A percentile compares a stretch with the other conserved stretches of the same genome.
phyloP scores from a whole-genome alignment of 108 stramenopile genomes.

The Cyclotella baltica region DNA sequence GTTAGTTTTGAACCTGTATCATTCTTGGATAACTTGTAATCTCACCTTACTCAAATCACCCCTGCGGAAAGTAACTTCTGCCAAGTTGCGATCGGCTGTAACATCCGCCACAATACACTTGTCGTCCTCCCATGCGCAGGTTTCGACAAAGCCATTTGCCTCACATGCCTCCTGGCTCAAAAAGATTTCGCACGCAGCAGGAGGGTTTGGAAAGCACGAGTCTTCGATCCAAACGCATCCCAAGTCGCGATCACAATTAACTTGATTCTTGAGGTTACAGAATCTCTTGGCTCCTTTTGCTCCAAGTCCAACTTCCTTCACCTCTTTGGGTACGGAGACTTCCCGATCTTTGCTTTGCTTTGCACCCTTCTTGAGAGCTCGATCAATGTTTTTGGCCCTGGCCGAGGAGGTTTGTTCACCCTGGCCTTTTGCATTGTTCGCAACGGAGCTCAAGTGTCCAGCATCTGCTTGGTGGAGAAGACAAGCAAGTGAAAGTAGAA shows the following conservation, averaged over 20 bases:
- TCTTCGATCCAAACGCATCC: no score
- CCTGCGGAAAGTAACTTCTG: conserved; percentile 7
- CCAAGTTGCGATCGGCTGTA: no score
- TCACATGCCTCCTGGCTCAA: no score
- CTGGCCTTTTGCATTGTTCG: background rate
- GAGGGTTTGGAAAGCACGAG: no score
- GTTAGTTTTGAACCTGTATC: background rate
- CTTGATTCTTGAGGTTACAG: no score
- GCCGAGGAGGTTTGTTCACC: background rate
- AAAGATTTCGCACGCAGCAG: no score
- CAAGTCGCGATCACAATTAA: no score
- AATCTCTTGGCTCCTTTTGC: background rate
- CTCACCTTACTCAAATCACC: conserved; percentile 19
- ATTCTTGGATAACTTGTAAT: no score
- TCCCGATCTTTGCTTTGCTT: no score
- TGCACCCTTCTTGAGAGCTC: background rate
- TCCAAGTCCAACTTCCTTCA: background rate
- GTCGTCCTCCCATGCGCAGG: no score
- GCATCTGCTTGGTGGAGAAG: background rate
- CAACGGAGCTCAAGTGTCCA: background rate
- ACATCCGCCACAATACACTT: background rate
- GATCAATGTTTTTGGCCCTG: background rate
- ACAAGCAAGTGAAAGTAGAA: background rate
- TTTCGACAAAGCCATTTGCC: no score
- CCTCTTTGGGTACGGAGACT: no score